These are phyloP conservation scores for Fusarium hostae DNA, from an alignment of 2,329 filamentous ascomycete genomes.

Conservation along the genomic window DNA sequence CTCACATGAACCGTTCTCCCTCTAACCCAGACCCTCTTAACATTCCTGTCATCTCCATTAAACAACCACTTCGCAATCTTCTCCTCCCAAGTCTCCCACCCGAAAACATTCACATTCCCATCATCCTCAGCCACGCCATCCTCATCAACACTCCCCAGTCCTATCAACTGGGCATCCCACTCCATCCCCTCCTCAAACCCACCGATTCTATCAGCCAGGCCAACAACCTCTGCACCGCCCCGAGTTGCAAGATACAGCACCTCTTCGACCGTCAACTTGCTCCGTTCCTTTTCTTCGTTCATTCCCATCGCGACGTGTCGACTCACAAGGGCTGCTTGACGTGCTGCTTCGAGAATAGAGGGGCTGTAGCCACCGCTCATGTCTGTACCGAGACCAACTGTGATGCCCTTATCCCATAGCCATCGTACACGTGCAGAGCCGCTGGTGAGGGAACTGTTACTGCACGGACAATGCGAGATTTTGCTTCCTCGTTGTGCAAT, in stretches of 20 bases:
- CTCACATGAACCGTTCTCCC: conserved; percentile 78
- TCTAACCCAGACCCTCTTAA: conserved; percentile 86
- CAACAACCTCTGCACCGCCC: conserved; percentile 87
- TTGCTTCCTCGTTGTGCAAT: conserved; percentile 71
- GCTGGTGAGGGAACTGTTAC: conserved; percentile 83
- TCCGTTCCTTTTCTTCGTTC: conserved; percentile 55
- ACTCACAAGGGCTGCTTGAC: conserved; percentile 83
- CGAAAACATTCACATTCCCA: conserved; percentile 87
- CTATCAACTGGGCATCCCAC: conserved; percentile 90
- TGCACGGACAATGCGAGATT: conserved; percentile 87
- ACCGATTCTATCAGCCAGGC: conserved; percentile 77
- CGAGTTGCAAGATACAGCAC: conserved; percentile 85
- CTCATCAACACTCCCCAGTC: conserved; percentile 63
- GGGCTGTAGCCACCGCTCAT: conserved; percentile 88
- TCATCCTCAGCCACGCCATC: conserved; percentile 54
- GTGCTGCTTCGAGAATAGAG: conserved; percentile 82
- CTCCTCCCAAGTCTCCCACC: conserved; percentile 90
- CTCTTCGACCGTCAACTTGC: conserved; percentile 85
- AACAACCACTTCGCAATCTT: conserved; percentile 94
- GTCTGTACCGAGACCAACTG: conserved; percentile 89
- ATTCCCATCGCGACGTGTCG: conserved; percentile 72
- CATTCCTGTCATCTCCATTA: conserved; percentile 92
- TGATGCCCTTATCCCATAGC: conserved; percentile 78
- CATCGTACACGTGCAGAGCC: conserved; percentile 81
- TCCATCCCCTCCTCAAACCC: conserved; percentile 87